Conservation (phyloP, 805 yeast genomes). For the Groenewaldozyma salmanticensis region DNA sequence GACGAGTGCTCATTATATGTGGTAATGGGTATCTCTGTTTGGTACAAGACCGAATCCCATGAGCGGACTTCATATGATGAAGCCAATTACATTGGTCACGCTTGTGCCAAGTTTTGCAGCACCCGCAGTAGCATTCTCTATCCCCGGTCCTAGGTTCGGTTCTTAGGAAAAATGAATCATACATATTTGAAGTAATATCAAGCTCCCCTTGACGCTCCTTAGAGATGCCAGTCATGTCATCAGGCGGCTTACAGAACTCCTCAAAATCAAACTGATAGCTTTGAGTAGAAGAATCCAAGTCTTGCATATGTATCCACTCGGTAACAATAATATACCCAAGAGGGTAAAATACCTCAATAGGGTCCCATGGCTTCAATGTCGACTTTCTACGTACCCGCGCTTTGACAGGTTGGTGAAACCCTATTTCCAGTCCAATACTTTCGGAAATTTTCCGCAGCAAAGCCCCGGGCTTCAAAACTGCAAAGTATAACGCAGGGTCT, state of each 20-base stretch:
- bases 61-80: slow-evolving; percentile 18
- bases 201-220: slow-evolving; percentile 9
- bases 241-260: slow-evolving; percentile 10
- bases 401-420: slow-evolving; percentile 1
- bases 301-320: slow-evolving; percentile 14
- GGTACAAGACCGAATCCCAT: slow-evolving; percentile 16
- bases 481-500: not conserved
- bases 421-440: not conserved
- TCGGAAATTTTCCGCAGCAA: not conserved
- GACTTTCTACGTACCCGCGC: slow-evolving; percentile 8
- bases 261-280: slow-evolving; percentile 9
- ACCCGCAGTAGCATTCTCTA: slow-evolving; percentile 16
- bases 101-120: slow-evolving; percentile 15
- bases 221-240: not conserved
- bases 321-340: slow-evolving; percentile 12
- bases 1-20: slow-evolving; percentile 12
- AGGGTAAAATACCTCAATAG: slow-evolving; percentile 14
- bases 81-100: slow-evolving; percentile 17
- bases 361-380: slow-evolving; percentile 13
- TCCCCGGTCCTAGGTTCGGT: slow-evolving; percentile 4
- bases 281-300: slow-evolving; percentile 5
- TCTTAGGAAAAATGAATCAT: slow-evolving; percentile 14
- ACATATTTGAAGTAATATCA: slow-evolving; percentile 10
- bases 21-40: slow-evolving; percentile 15
- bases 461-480: not conserved